A percentile compares a stretch with the other conserved stretches of the same genome.
Conservation (phyloP, 306 rosid genomes). For the Cucurbita ficifolia region DNA sequence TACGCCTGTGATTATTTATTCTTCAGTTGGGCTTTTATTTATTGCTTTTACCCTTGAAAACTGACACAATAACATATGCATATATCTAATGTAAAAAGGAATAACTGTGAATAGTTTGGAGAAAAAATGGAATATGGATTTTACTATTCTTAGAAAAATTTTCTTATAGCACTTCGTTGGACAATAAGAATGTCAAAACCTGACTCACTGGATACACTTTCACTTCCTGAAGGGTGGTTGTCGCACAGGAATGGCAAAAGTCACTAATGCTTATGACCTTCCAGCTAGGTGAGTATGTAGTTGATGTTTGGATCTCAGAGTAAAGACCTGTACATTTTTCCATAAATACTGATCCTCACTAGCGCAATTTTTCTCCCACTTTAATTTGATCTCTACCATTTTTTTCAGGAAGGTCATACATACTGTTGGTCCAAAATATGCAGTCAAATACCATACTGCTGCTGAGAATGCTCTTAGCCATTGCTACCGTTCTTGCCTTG, state of each 20-base stretch:
- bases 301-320: not conserved
- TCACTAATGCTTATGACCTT: slow-evolving; percentile 80
- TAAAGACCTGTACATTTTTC: not conserved
- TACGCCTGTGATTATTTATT: slow-evolving; percentile 12
- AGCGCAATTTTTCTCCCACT: not conserved
- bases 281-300: slow-evolving; percentile 70
- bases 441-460: slow-evolving; percentile 90
- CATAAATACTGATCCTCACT: not conserved
- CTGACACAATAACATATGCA: not conserved
- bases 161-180: not conserved
- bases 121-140: not conserved
- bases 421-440: slow-evolving; percentile 98
- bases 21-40: slow-evolving; percentile 10
- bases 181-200: not conserved
- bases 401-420: slow-evolving; percentile 75
- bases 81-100: not conserved
- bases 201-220: slow-evolving; percentile 17
- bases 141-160: not conserved
- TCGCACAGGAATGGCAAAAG: slow-evolving; percentile 98
- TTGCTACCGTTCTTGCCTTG: slow-evolving; percentile 95
- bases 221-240: slow-evolving; percentile 73
- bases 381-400: not conserved
- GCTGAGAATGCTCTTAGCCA: slow-evolving; percentile 98
- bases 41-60: not conserved
- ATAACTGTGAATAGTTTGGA: not conserved